Percentiles rank a stretch among this genome's conserved stretches.
Conservation (phyloP, 768 basidiomycete genomes). For the Boletus speciosus region DNA sequence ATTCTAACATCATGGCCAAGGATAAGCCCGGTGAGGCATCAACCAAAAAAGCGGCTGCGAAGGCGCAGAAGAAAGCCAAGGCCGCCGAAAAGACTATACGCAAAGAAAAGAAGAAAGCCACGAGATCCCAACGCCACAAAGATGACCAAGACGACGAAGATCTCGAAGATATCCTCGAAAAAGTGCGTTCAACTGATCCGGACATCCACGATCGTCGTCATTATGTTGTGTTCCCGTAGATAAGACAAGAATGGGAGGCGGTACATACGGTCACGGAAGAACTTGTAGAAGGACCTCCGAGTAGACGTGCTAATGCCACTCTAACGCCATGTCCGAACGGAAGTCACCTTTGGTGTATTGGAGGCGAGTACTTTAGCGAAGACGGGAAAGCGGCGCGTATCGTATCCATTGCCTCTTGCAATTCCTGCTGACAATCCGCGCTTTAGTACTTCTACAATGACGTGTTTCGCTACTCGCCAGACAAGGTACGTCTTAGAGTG, state of each 20-base stretch:
- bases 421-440: not conserved
- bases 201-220: not conserved
- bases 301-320: slow-evolving; percentile 79
- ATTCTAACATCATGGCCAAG: slow-evolving; percentile 15
- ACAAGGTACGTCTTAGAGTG: slow-evolving; percentile 48
- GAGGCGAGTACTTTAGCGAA: slow-evolving; percentile 85
- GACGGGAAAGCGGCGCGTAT: slow-evolving; percentile 70
- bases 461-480: slow-evolving; percentile 80
- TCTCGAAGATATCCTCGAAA: slow-evolving; percentile 79
- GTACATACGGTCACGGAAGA: slow-evolving; percentile 84
- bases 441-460: slow-evolving; percentile 82
- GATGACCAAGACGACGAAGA: slow-evolving; percentile 70
- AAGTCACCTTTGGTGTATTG: slow-evolving; percentile 79
- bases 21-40: slow-evolving; percentile 8
- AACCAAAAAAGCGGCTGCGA: slow-evolving; percentile 45
- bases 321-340: slow-evolving; percentile 77
- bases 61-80: slow-evolving; percentile 66
- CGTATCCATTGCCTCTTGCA: rapidly evolving
- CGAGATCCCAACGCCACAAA: slow-evolving; percentile 41
- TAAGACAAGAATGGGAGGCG: slow-evolving; percentile 79
- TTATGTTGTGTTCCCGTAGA: slow-evolving; percentile 44
- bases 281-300: slow-evolving; percentile 77
- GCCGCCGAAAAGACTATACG: slow-evolving; percentile 63
- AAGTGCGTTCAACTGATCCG: slow-evolving; percentile 39
- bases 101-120: slow-evolving; percentile 62